phyloP scores from a whole-genome alignment of 73 alveolate genomes.

The Tetrahymena elliotti region DNA sequence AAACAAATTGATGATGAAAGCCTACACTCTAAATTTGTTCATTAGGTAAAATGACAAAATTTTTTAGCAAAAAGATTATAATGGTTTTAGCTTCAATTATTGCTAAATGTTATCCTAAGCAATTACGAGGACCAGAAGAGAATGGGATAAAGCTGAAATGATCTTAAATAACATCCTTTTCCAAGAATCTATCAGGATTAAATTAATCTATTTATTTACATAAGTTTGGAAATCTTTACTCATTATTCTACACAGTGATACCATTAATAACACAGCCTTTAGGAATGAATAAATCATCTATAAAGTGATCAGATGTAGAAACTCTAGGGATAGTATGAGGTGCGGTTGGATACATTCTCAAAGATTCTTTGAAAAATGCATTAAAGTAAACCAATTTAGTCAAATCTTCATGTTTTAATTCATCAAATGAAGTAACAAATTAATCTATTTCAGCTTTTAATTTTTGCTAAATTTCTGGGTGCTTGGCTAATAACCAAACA shows the following conservation, averaged over 20 bases:
- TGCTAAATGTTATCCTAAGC: conserved; percentile 35
- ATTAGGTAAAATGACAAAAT: not conserved
- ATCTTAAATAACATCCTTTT: not conserved
- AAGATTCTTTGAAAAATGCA: not conserved
- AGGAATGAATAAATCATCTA: not conserved
- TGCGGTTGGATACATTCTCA: not conserved
- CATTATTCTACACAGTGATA: not conserved
- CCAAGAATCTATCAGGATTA: not conserved
- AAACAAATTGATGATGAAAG: not conserved
- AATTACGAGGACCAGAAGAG: conserved; percentile 39
- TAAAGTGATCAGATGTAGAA: not conserved
- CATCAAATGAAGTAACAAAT: not conserved
- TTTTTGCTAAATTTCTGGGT: not conserved
- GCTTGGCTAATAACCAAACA: not conserved
- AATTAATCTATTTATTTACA: not conserved
- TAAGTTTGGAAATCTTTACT: not conserved
- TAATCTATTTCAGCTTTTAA: not conserved
- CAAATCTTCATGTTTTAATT: not conserved
- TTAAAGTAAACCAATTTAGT: not conserved
- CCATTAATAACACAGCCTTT: not conserved
- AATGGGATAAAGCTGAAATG: conserved; percentile 17
- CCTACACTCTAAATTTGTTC: not conserved
- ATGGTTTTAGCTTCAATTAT: conserved; percentile 22
- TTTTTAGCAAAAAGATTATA: not conserved
- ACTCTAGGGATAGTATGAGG: not conserved